Evolutionary conservation across 2,329 filamentous ascomycete genomes (phyloP), one percentile per base, ranked within the genome.

Genomic region (Colletotrichum sp.): DNA sequence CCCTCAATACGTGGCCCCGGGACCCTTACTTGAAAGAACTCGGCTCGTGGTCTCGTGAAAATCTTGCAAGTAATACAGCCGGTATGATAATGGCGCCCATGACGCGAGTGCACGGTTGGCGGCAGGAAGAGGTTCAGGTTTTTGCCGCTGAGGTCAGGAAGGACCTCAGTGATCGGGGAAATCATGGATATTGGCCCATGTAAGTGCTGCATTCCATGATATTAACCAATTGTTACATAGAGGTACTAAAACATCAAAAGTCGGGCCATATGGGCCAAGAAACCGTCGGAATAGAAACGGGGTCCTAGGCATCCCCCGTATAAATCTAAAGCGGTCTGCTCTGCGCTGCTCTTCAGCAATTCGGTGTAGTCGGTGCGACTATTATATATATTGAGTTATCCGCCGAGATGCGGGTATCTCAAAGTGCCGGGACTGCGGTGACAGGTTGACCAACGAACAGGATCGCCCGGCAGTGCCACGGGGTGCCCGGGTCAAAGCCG

Each of bases 31-130:
- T 82, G 49, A 80, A 81, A 65, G 81, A 81, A 66, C 79, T 82
- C 28, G 81, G 81, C 7, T 68, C 68, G 15, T 84, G 83, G 80
- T 65, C 80, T 13, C 71, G 80, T 16, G 81, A 82, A 36, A 84
- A 84, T 60, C 79, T 84, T 16, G 55, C 72, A 62, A 77, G 72
- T 39, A 84, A 83, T 7, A 79, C 82, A 26, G 83, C 85, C 75
- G 80, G 81, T 7, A 83, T 86, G 66, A 80, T 79, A 16, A 79
- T 86, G 72, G 85, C 83, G 12, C 78, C 84, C 16, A 83, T 86
- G 72, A 86, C 85, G 6, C 81, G 83, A 3, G 82, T 81, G 44
- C 79, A 86, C 15, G 82, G 81, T 15, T 86, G 84, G 85, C 80
- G 63, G 26, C 69, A 78, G n/a, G 82, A 83, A 26, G 80, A 85